Base-by-base conservation (phyloP, 1,139 yeast species). In the Kodamaea ohmeri region DNA sequence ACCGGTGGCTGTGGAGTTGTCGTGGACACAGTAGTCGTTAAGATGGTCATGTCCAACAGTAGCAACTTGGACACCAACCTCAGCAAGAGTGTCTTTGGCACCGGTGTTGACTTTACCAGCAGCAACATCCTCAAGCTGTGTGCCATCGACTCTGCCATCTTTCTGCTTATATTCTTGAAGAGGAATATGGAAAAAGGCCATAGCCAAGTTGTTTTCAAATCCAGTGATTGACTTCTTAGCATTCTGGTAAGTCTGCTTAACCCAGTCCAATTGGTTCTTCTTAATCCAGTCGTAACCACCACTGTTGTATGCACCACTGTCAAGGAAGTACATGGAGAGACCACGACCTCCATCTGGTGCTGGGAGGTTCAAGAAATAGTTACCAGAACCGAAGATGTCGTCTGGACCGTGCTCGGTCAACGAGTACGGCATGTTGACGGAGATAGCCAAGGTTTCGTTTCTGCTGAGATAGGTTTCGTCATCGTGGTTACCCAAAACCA, bases 151-250 rank as follows among this genome's bases (percentile, higher is more conserved):
- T 16, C 14, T 18, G 24, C 22, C 17, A 4, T 6, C 21, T 9
- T 80, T 68, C 25, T 65, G 51, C 39, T 77, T 64, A 56, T 78
- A 89, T 57, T 90, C 97, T 0, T 96, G 92, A 14, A 89, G 52
- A 0, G 98, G 98, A 29, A 92, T 89, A 55, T 92, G 97, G 70
- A 89, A 83, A 52, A 90, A 89, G 1, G 95, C 96, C 89, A 92
- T 80, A 12, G 88, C 73, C 46, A 86, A 51, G 39, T 75, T 84
- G 24, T 60, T 59, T 9, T 50, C 40, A 51, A 67, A 67, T 15
- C 63, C 53, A 1, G 58, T 53, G 30, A 65, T 61, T 12, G 55
- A 47, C 22, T 55, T 43, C 18, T 59, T 60, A 41, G 68, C 60
- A 20, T 55, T 44, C 19, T 60, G 60, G 41, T 68, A 60, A 43